Conservation (phyloP, 768 basidiomycete genomes). For the Suillus occidentalis region DNA sequence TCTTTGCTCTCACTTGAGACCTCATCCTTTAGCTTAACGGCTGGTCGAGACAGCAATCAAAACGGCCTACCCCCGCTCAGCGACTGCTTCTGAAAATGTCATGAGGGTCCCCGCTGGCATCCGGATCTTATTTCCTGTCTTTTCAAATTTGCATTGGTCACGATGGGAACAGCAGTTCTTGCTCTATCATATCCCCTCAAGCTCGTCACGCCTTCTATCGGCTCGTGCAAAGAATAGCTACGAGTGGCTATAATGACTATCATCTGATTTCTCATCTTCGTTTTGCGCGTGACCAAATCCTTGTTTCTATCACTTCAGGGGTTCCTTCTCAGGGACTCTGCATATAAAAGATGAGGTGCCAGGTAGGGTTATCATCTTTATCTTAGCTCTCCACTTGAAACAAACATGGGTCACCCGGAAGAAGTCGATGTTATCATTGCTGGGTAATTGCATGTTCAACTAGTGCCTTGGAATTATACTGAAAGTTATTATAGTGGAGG, state of each 20-base stretch:
- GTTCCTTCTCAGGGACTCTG: slow-evolving; percentile 7
- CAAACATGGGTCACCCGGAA: slow-evolving; percentile 51
- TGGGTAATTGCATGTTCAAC: slow-evolving; percentile 38
- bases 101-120: background rate
- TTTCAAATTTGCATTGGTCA: background rate
- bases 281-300: background rate
- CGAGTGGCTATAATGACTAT: slow-evolving; percentile 4
- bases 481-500: slow-evolving; percentile 44
- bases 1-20: background rate
- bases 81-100: background rate
- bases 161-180: background rate
- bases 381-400: slow-evolving; percentile 6
- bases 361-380: background rate
- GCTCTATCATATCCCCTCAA: background rate
- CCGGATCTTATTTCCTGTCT: background rate
- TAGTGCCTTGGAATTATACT: slow-evolving; percentile 6
- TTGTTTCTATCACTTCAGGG: slow-evolving; percentile 5
- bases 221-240: background rate
- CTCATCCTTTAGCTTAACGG: background rate
- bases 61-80: background rate
- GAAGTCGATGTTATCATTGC: slow-evolving; percentile 73
- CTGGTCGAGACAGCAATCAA: background rate
- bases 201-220: background rate
- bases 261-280: slow-evolving; percentile 17
- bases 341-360: slow-evolving; percentile 16